Base-by-base conservation (phyloP, 2,329 filamentous ascomycete species). In the Fusarium sp. region DNA sequence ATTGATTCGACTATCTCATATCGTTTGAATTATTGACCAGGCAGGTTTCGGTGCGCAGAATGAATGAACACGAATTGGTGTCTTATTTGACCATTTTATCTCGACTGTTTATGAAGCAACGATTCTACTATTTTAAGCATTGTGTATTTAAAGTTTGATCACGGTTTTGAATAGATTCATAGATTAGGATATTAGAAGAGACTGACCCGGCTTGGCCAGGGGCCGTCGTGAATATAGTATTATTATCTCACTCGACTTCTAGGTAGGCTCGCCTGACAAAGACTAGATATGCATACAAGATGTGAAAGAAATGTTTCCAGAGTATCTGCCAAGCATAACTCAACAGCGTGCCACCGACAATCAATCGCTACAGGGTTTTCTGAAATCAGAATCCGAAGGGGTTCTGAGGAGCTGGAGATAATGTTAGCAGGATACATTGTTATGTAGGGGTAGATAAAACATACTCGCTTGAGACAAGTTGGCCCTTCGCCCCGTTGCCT, bases 381-480 rank as follows among this genome's bases (percentile, higher is more conserved):
- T 45, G 40, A 31, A 11, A 58, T 75, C 73, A 84, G 68, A 87
- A 87, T 22, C 85, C 85, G 68, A 87, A 87, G 2, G 85, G 85
- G 66, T 87, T 87, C 65, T 86, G 79, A 14, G 85, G 85, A 31
- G 85, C 85, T 87, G 38, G 17, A 43, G 15, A 22, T 28, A 51
- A 44, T 34, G 58, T 77, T 44, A 77, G 69, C 46, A 56, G n/a
- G 50, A 7, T 13, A 5, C 33, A 46, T 33, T 56, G 11, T 17
- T 42, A 42, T 33, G 6, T 19, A 44, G 28, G 14, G n/a, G 9
- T 14, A 17, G 11, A 40, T 50, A 17, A 26, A 40, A 94, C 95
- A 92, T 91, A 98, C 95, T 99, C 76, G 96, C 96, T 89, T 97
- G 93, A 53, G 92, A 87, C 72, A 99, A 86, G 79, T 98, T 98